A percentile compares a stretch with the other conserved stretches of the same genome.
These are phyloP conservation scores for Escallonia rubra DNA, from an alignment of 129 eudicot genomes.

Conservation along the genomic window DNA sequence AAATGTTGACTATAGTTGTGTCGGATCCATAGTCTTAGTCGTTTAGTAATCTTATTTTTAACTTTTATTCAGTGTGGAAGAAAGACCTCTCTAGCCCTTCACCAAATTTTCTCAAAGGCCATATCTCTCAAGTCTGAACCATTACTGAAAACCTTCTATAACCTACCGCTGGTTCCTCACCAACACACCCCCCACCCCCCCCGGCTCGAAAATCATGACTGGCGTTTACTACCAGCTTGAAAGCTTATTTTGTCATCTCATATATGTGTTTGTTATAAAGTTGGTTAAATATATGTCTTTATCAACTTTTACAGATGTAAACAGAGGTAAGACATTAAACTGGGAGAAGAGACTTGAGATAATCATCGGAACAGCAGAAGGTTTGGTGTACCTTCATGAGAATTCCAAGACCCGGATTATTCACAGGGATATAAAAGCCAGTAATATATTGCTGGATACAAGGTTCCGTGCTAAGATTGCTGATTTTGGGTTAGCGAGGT, in stretches of 20 bases:
- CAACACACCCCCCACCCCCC: too few species aligned
- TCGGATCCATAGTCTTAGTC: too few species aligned
- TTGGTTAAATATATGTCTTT: not conserved
- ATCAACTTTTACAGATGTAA: conserved; percentile 37
- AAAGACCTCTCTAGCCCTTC: too few species aligned
- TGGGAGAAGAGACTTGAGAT: conserved; percentile 77
- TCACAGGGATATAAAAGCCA: conserved; percentile 81
- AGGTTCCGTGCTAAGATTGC: conserved; percentile 81
- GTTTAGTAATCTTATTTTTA: too few species aligned
- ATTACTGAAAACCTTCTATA: not conserved
- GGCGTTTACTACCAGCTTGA: too few species aligned
- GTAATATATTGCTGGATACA: conserved; percentile 72
- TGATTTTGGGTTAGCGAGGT: conserved; percentile 92
- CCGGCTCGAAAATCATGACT: too few species aligned
- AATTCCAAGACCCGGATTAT: conserved; percentile 57
- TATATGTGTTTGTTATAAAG: not conserved
- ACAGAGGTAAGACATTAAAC: conserved; percentile 52
- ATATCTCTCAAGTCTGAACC: too few species aligned
- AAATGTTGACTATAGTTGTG: too few species aligned
- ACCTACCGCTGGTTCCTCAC: not conserved
- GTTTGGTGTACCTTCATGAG: conserved; percentile 90
- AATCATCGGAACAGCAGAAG: conserved; percentile 66
- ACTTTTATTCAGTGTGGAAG: too few species aligned
- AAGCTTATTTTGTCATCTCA: not conserved
- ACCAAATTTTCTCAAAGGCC: too few species aligned